Percentiles rank a stretch among this genome's conserved stretches.
Conservation (phyloP, 2,329 filamentous ascomycete genomes). For the Fusarium lyarnte region DNA sequence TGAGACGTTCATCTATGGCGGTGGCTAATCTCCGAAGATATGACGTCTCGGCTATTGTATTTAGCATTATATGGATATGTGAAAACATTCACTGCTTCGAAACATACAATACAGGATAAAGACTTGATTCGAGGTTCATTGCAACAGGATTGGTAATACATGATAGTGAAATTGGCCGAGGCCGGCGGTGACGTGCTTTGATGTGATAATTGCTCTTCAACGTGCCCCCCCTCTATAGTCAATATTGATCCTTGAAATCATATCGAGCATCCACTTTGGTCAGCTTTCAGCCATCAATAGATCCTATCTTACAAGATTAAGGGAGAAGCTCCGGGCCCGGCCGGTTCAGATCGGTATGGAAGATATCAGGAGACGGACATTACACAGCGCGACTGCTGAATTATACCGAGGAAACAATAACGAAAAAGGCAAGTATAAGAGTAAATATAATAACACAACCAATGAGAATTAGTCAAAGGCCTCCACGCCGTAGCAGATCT, state of each 20-base stretch:
- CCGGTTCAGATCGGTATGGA: background rate
- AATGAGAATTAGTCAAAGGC: background rate
- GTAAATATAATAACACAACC: background rate
- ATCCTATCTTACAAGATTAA: background rate
- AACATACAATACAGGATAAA: background rate
- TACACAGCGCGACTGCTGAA: background rate
- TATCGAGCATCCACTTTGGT: background rate
- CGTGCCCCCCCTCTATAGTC: background rate
- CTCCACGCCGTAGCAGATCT: constrained; percentile 1
- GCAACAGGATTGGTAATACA: background rate
- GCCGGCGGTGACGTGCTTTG: constrained; percentile 30
- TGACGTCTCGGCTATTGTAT: background rate
- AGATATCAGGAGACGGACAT: constrained; percentile 10
- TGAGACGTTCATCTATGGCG: background rate
- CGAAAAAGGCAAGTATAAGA: background rate
- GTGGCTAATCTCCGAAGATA: constrained; percentile 6
- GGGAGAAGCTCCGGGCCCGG: background rate
- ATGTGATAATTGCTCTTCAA: constrained; percentile 17
- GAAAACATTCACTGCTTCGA: background rate
- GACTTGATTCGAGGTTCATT: background rate
- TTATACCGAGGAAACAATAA: constrained; percentile 1
- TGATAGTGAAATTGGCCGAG: background rate
- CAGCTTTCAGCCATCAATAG: background rate
- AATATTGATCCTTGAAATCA: background rate
- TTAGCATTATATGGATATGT: background rate